phyloP scores from a whole-genome alignment of 23 red algal genomes.

The Agarophyton chilense region DNA sequence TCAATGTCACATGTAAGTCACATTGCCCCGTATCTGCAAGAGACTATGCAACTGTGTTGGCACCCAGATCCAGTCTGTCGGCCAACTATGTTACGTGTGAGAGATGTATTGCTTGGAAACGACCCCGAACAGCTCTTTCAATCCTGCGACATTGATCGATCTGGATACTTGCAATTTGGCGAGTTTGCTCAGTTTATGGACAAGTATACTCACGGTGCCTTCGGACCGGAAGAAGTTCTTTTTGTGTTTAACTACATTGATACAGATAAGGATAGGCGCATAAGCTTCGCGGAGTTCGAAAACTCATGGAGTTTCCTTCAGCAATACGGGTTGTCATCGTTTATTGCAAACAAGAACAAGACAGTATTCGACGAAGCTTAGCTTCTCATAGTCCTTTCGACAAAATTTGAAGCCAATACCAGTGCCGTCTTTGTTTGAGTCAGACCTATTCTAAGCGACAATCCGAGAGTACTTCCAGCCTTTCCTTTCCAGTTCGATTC shows the following conservation, averaged over 20 bases:
- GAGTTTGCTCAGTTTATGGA: constrained; percentile 62
- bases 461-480: too few species aligned
- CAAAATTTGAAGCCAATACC: too few species aligned
- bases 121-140: constrained; percentile 43
- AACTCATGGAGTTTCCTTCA: constrained; percentile 60
- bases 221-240: constrained; percentile 11
- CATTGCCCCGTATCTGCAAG: constrained; percentile 26
- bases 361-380: background rate
- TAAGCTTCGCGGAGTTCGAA: constrained; percentile 59
- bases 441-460: too few species aligned
- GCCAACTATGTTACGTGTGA: constrained; percentile 57
- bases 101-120: constrained; percentile 55
- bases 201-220: constrained; percentile 6
- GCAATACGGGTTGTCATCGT: constrained; percentile 8
- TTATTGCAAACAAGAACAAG: background rate
- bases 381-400: too few species aligned
- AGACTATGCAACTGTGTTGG: constrained; percentile 56
- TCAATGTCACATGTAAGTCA: constrained; percentile 33
- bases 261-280: background rate
- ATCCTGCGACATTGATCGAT: constrained; percentile 12
- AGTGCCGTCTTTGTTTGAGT: too few species aligned
- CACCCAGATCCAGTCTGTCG: constrained; percentile 34
- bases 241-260: constrained; percentile 62
- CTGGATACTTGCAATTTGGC: constrained; percentile 43
- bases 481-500: too few species aligned